Percentiles rank a stretch among this genome's conserved stretches.
Evolutionary conservation across 2,329 filamentous ascomycete species (phyloP).

Genomic region (Sporothrix phasma): DNA sequence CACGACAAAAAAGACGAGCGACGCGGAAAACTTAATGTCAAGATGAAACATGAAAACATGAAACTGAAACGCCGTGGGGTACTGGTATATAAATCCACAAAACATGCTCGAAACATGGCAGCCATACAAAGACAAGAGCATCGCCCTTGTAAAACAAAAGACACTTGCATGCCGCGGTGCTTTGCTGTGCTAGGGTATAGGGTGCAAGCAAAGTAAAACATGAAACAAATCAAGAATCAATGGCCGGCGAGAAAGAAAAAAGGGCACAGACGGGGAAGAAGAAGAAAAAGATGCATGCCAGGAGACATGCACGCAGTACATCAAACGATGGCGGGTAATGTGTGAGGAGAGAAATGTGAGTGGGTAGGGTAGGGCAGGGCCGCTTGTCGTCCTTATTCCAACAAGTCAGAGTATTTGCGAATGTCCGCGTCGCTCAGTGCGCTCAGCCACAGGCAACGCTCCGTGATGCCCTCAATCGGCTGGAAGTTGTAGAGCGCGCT

Average conservation of each 20-base stretch:
- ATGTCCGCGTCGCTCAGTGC: conserved; percentile 70
- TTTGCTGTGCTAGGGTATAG: conserved; percentile 11
- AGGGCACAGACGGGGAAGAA: conserved; percentile 1
- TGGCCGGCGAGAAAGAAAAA: neutral
- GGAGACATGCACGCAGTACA: neutral
- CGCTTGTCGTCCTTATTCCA: conserved; percentile 30
- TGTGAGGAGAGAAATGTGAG: neutral
- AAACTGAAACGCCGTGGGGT: neutral
- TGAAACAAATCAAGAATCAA: neutral
- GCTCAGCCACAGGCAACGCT: conserved; percentile 77
- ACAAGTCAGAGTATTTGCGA: conserved; percentile 38
- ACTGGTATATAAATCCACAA: neutral
- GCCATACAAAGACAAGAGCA: neutral
- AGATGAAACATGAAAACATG: neutral
- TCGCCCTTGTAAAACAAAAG: neutral
- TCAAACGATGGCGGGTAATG: neutral
- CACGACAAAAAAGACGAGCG: neutral
- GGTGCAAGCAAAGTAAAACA: conserved; percentile 21
- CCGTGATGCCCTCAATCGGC: conserved; percentile 65
- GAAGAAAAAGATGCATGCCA: neutral
- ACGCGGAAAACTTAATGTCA: too few species aligned
- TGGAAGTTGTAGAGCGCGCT: conserved; percentile 65
- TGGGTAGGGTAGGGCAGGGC: neutral
- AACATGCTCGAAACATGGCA: neutral
- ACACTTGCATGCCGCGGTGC: neutral